Evolutionary conservation across 2,329 filamentous ascomycete species (phyloP).

Genomic region (Monosporascus sp.): DNA sequence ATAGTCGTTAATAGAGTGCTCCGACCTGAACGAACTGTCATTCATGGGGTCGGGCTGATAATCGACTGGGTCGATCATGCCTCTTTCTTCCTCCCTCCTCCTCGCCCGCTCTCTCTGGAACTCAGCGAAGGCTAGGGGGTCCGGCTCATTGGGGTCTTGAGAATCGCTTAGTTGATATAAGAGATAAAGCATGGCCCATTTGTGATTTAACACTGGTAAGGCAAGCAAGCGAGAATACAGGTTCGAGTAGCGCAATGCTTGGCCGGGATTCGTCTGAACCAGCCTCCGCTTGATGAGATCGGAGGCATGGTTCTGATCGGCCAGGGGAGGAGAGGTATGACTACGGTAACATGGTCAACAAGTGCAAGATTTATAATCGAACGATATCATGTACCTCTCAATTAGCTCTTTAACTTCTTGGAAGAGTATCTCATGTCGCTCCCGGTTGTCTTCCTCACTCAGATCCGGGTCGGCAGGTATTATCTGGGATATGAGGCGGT

Average conservation of each 20-base stretch:
- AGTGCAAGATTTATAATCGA: slow-evolving; percentile 1
- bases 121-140: slow-evolving; percentile 25
- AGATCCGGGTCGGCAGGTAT: slow-evolving; percentile 62
- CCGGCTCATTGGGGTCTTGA: slow-evolving; percentile 47
- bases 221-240: slow-evolving; percentile 83
- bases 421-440: slow-evolving; percentile 60
- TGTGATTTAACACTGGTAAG: slow-evolving; percentile 88
- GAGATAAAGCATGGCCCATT: slow-evolving; percentile 94
- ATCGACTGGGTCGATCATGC: neutral
- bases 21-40: slow-evolving; percentile 7
- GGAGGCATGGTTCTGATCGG: slow-evolving; percentile 84
- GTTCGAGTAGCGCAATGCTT: slow-evolving; percentile 81
- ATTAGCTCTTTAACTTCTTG: slow-evolving; percentile 46
- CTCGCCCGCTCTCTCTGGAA: slow-evolving; percentile 23
- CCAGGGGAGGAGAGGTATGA: slow-evolving; percentile 47
- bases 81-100: slow-evolving; percentile 8
- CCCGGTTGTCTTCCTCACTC: slow-evolving; percentile 61
- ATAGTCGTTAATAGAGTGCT: slow-evolving; percentile 13
- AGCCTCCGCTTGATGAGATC: slow-evolving; percentile 89
- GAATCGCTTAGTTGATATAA: slow-evolving; percentile 77
- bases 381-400: slow-evolving; percentile 36
- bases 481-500: slow-evolving; percentile 70
- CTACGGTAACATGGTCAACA: slow-evolving; percentile 22
- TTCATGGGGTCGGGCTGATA: slow-evolving; percentile 11
- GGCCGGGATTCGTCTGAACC: slow-evolving; percentile 68